Percentiles rank a stretch among this genome's conserved stretches.
These are phyloP conservation scores for Trichophyton mentagrophytes DNA, from an alignment of 2,329 filamentous ascomycete genomes.

Conservation along the genomic window DNA sequence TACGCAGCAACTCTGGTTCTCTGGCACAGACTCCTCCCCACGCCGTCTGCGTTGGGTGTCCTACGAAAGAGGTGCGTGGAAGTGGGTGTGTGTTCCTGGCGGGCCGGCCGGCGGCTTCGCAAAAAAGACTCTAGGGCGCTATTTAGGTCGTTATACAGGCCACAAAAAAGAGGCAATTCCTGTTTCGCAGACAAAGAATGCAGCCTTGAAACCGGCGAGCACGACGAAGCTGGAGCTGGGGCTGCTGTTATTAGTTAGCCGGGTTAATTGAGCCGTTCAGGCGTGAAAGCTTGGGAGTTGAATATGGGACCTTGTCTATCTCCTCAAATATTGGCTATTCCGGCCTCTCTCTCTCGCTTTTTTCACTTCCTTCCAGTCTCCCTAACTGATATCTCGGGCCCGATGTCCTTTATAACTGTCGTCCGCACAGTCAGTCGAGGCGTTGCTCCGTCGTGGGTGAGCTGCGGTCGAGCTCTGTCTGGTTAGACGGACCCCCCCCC, in stretches of 20 bases:
- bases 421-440: too few species aligned
- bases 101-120: not conserved
- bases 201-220: not conserved
- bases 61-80: not conserved
- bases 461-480: too few species aligned
- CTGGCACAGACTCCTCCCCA: too few species aligned
- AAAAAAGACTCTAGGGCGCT: not conserved
- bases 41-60: not conserved
- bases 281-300: not conserved
- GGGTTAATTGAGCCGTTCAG: not conserved
- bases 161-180: not conserved
- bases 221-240: not conserved
- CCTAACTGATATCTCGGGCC: too few species aligned
- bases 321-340: too few species aligned
- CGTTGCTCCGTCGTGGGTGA: too few species aligned
- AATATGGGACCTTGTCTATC: too few species aligned
- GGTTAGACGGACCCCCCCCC: too few species aligned
- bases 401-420: too few species aligned
- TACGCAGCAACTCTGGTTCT: not conserved
- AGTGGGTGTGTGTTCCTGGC: not conserved
- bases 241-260: not conserved
- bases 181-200: not conserved
- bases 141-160: not conserved
- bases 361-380: too few species aligned
- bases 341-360: too few species aligned